These are phyloP conservation scores for Dendrocalamus sinicus DNA, from an alignment of 176 grass and related monocot species.

Conservation along the genomic window DNA sequence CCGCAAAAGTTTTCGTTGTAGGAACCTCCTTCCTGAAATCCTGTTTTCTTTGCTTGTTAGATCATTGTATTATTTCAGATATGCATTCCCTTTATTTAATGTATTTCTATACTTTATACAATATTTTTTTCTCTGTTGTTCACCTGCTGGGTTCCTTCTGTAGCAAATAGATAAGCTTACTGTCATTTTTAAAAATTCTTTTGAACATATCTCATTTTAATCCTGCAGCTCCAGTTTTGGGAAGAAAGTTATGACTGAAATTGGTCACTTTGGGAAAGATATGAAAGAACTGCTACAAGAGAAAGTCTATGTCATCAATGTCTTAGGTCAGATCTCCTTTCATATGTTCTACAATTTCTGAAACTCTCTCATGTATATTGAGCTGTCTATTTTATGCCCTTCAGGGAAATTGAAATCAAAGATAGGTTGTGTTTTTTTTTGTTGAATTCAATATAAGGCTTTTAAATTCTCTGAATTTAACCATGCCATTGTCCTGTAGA, in stretches of 20 bases:
- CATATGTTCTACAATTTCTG: constrained; percentile 1
- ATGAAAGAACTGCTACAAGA: constrained; percentile 83
- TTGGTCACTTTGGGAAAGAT: constrained; percentile 70
- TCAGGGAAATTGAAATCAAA: background rate
- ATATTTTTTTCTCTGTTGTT: background rate
- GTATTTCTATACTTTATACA: constrained; percentile 10
- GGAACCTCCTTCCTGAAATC: background rate
- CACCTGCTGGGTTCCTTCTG: background rate
- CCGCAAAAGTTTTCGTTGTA: constrained; percentile 57
- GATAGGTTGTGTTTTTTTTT: background rate
- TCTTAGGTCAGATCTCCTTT: constrained; percentile 64
- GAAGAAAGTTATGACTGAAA: constrained; percentile 61
- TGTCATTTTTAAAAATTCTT: constrained; percentile 5
- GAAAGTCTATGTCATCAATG: constrained; percentile 76
- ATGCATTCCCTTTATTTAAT: constrained; percentile 3
- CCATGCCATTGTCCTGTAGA: background rate
- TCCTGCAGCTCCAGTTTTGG: constrained; percentile 60
- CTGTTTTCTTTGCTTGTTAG: constrained; percentile 7
- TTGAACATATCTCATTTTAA: constrained; percentile 35
- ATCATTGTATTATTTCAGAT: constrained; percentile 24
- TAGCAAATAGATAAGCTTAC: constrained; percentile 19
- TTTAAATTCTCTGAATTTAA: background rate
- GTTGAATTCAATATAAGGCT: background rate
- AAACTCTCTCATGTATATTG: background rate
- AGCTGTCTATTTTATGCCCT: background rate